Evolutionary conservation across 1,284 basidiomycete species (phyloP), one percentile per base, ranked within the genome.

Genomic region (Malassezia yamatoensis): DNA sequence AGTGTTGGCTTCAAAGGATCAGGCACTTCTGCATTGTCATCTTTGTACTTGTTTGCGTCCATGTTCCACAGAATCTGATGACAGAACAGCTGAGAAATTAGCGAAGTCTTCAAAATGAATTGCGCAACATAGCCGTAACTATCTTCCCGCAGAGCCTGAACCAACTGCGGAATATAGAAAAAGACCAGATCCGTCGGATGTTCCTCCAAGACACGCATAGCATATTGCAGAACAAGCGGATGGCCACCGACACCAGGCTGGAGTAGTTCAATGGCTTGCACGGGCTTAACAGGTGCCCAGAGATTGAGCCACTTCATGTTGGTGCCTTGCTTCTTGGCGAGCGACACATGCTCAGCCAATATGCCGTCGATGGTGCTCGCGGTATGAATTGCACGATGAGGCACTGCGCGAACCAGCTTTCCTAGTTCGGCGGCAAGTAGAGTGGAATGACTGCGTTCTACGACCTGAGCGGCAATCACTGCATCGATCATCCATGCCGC

Each of bases 51-150:
- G 74, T 99, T 99, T 5, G 94, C 94, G 72, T 94, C 94, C 94
- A 98, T 98, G 76, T 98, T 99, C 94, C 94, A 99, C 63, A 99
- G 90, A 61, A 98, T 98, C 78, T 99, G 94, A 76, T 99, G 94
- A 72, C 94, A 99, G 80, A 99, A 99, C 10, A 91, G 78, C 76
- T 96, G 93, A 4, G 91, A 96, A 60, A 98, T 90, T 77, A 90
- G 93, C 11, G 91, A 87, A 0, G 93, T 96, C 77, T 96, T 90
- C 65, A 91, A 91, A 69, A 98, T 90, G 79, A 96, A 99, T 29
- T 86, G 83, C 62, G 86, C 84, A 29, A 98, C 90, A 76, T 98
- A 98, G 45, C 90, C 69, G 42, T 54, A 70, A 80, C 63, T 69
- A 87, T 91, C 91, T 7, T 89, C 80, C 18, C 85, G 82, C 16